A percentile compares a stretch with the other conserved stretches of the same genome.
Conservation (phyloP, 371 early-diverging fungal genomes). For the Apophysomyces variabilis region DNA sequence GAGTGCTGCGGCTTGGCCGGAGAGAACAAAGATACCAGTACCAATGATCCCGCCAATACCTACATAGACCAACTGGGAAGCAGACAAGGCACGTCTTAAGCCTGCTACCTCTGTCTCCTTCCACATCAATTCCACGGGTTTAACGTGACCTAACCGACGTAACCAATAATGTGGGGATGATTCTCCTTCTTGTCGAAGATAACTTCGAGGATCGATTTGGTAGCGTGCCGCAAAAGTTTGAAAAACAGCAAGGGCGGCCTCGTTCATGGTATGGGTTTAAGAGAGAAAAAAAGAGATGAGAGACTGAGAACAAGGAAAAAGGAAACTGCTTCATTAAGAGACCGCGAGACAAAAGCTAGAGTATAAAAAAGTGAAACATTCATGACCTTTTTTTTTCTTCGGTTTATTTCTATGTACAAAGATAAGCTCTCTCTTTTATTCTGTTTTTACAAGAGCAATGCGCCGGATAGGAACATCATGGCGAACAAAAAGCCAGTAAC, state of each 20-base stretch:
- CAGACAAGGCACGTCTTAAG: conserved; percentile 45
- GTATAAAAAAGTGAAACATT: too few species aligned
- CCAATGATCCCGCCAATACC: conserved; percentile 78
- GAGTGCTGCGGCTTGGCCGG: conserved; percentile 71
- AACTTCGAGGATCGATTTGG: conserved; percentile 32
- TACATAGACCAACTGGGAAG: conserved; percentile 51
- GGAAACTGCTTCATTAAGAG: not conserved
- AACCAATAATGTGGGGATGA: conserved; percentile 33
- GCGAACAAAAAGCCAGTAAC: not conserved
- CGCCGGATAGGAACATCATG: not conserved
- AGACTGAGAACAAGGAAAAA: not conserved
- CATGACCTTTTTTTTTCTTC: not conserved
- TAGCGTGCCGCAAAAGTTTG: conserved; percentile 12
- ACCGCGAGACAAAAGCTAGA: not conserved
- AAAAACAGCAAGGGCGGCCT: not conserved
- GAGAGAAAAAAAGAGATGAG: not conserved
- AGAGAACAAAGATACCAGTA: conserved; percentile 57
- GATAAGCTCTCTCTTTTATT: not conserved
- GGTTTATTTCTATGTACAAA: not conserved
- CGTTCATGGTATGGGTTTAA: not conserved
- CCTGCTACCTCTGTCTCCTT: conserved; percentile 47
- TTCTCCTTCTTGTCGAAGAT: conserved; percentile 45
- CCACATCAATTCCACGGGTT: conserved; percentile 54
- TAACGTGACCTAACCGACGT: conserved; percentile 52
- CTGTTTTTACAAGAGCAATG: not conserved